Base-by-base conservation (phyloP, 768 basidiomycete genomes). In the Flagelloscypha sp. region DNA sequence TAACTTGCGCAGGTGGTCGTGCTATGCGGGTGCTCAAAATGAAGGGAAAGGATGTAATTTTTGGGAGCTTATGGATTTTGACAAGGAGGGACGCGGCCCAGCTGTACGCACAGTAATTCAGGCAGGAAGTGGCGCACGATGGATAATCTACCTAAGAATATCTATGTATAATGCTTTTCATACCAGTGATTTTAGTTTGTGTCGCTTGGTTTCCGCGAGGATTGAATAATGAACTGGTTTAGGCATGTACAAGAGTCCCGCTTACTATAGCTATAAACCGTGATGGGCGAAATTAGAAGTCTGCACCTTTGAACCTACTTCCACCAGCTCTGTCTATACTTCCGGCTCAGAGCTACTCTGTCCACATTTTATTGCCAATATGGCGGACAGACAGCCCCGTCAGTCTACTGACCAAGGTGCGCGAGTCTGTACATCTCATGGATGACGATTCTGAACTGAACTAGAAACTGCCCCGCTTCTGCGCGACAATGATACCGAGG, bases 31-130 rank as follows among this genome's bases (percentile, higher is more conserved):
- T 1, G 79, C 80, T 13, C 83, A 86, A 54, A 86, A 85, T 40
- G 79, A 88, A 8, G 87, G 87, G 3, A 84, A 85, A 53, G 83
- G 81, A 0, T 89, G 86, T 44, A 67, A 69, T 19, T 74, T 75
- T 38, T 86, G 84, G 81, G 76, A 72, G 46, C 63, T 78, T 5
- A 66, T 88, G 73, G 75, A 87, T 53, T 72, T 79, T 62, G 52
- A 63, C 29, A 65, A 58, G 6, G 86, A 89, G 53, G 74, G 76
- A 12, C 63, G 86, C 48, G 77, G 79, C 2, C 65, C 72, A 13
- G 55, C 53, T 36, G 44, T 57, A 33, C 50, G 50, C n/a, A n/a
- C n/a, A n/a, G n/a, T n/a, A n/a, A n/a, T n/a, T n/a, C n/a, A n/a
- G n/a, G n/a, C n/a, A n/a, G n/a, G n/a, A n/a, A n/a, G n/a, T n/a